Percentiles rank a stretch among this genome's conserved stretches.
These are phyloP conservation scores for Coprinopsis sp. DNA, from an alignment of 768 basidiomycete genomes.

Conservation along the genomic window DNA sequence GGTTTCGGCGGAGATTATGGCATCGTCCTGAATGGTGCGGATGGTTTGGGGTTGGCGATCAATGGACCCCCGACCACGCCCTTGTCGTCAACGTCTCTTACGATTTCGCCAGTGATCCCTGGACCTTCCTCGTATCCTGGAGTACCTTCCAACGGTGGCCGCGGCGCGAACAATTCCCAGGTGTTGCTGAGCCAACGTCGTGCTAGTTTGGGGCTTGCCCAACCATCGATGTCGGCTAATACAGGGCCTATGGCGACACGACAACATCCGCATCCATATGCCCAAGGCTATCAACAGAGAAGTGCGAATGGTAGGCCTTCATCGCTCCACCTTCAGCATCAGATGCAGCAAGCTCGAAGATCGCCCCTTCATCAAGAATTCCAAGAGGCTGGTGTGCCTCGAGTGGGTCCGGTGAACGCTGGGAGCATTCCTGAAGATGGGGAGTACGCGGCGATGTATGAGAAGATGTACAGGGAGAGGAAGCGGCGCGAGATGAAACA, in stretches of 20 bases:
- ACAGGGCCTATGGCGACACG: not conserved
- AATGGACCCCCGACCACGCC: conserved; percentile 1
- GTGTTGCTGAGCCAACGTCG: not conserved
- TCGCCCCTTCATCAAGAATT: conserved; percentile 4
- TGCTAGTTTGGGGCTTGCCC: not conserved
- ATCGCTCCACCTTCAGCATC: not conserved
- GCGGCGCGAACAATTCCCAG: not conserved
- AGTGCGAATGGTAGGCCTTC: not conserved
- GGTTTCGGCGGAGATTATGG: not conserved
- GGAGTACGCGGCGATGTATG: conserved; percentile 1
- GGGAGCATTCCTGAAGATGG: not conserved
- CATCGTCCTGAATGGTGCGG: not conserved
- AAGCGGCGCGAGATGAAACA: not conserved
- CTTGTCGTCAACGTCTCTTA: not conserved
- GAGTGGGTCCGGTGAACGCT: conserved; percentile 1
- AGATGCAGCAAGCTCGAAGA: conserved; percentile 2
- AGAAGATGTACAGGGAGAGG: conserved; percentile 1
- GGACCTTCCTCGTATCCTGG: not conserved
- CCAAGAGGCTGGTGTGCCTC: not conserved
- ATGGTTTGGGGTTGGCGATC: not conserved
- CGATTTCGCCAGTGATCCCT: not conserved
- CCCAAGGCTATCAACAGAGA: conserved; percentile 1
- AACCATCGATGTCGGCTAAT: not conserved
- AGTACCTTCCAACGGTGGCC: not conserved
- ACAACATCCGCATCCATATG: not conserved